Conservation (phyloP, 2,329 filamentous ascomycete species). For the Phaeosphaeriaceae sp. region DNA sequence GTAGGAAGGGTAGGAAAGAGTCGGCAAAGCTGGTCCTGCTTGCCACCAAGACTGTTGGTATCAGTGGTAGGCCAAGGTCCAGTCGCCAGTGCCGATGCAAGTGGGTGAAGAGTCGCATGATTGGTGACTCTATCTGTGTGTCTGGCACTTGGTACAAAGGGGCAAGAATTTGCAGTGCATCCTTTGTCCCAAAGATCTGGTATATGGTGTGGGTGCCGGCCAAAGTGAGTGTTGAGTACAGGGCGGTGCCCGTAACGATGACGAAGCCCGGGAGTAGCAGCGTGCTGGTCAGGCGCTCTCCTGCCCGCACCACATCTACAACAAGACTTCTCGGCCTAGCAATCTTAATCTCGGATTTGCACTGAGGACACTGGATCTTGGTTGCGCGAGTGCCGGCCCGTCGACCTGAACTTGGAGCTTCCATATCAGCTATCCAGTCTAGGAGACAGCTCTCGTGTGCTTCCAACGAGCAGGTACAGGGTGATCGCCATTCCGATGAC, state of each 20-base stretch:
- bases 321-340: constrained; percentile 75
- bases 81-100: constrained; percentile 56
- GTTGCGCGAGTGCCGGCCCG: constrained; percentile 56
- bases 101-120: constrained; percentile 37
- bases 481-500: constrained; percentile 77
- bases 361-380: constrained; percentile 84
- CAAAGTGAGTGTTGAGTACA: constrained; percentile 55
- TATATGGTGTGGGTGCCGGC: constrained; percentile 69
- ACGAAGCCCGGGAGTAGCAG: constrained; percentile 71
- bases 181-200: constrained; percentile 68
- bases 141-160: constrained; percentile 47
- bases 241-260: constrained; percentile 56
- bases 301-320: constrained; percentile 67
- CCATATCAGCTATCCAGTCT: constrained; percentile 91
- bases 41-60: constrained; percentile 71
- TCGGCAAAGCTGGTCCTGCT: constrained; percentile 70
- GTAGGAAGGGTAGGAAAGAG: constrained; percentile 66
- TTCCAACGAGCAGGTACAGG: constrained; percentile 87
- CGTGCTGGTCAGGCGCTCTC: constrained; percentile 63
- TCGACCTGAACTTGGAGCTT: constrained; percentile 63
- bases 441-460: constrained; percentile 90
- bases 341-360: constrained; percentile 80
- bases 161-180: constrained; percentile 62
- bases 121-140: constrained; percentile 37
- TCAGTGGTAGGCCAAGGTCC: constrained; percentile 68